A percentile compares a stretch with the other conserved stretches of the same genome.
Conservation (phyloP, 1,284 basidiomycete species). For the Omphalotus olearius region DNA sequence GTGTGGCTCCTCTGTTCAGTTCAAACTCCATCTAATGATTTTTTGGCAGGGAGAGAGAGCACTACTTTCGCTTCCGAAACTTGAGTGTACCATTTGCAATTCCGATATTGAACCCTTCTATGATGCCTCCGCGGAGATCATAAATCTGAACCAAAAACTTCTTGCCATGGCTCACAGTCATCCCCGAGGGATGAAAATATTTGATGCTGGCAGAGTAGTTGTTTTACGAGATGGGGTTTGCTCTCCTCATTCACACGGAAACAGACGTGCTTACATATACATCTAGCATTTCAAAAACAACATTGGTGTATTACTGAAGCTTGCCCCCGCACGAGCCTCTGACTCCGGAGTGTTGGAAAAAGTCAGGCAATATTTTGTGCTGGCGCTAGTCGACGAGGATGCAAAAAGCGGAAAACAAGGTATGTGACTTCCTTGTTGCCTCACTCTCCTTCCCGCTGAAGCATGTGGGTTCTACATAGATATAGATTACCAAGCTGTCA, state of each 20-base stretch:
- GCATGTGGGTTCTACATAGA: slow-evolving; percentile 38
- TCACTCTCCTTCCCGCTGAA: slow-evolving; percentile 1
- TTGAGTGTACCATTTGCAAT: slow-evolving; percentile 67
- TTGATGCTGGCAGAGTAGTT: slow-evolving; percentile 78
- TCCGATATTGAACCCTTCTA: slow-evolving; percentile 77
- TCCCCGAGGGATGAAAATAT: slow-evolving; percentile 64
- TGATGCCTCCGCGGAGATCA: slow-evolving; percentile 66
- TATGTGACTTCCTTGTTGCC: slow-evolving; percentile 23
- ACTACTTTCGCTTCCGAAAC: slow-evolving; percentile 61
- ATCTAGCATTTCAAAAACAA: slow-evolving; percentile 75
- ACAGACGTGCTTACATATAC: slow-evolving; percentile 7
- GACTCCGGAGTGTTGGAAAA: slow-evolving; percentile 45
- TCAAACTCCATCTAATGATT: slow-evolving; percentile 2
- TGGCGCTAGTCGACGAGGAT: slow-evolving; percentile 71
- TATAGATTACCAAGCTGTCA: slow-evolving; percentile 51
- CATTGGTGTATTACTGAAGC: slow-evolving; percentile 75
- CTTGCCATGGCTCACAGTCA: slow-evolving; percentile 62
- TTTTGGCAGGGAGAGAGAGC: slow-evolving; percentile 68
- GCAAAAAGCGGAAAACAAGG: slow-evolving; percentile 57
- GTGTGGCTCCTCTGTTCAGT: slow-evolving; percentile 17
- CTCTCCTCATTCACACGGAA: slow-evolving; percentile 10
- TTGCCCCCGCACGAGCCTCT: slow-evolving; percentile 45
- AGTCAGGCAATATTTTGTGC: slow-evolving; percentile 61
- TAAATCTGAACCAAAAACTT: slow-evolving; percentile 64
- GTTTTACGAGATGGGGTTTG: slow-evolving; percentile 80